Base-by-base conservation (phyloP, 1,284 basidiomycete species). In the Cutaneotrichosporon daszewskae region DNA sequence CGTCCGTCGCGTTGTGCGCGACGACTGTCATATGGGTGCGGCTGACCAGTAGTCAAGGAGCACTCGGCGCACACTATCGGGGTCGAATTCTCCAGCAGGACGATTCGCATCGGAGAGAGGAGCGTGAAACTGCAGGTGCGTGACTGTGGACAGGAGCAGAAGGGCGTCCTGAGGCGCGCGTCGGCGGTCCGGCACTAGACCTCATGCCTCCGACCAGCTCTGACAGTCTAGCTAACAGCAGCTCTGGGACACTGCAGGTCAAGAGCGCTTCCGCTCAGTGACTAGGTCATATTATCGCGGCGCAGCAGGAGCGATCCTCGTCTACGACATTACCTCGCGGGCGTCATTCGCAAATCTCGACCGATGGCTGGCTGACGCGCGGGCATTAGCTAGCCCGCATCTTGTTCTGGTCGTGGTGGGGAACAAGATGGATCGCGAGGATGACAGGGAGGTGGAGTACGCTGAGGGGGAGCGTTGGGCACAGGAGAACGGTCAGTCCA, bases 51-150 rank as follows among this genome's bases (percentile, higher is more conserved):
- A 37, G 35, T 94, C 79, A 95, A 94, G 73, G 86, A 91, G 59
- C 85, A 94, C 63, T 91, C 91, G 1, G 85, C 92, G 69, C 94
- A 98, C 68, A 98, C 94, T 12, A 97, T 98, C 51, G 94, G 92
- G 11, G 90, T 95, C 25, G 91, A 94, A 63, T 94, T 95, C 67
- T 89, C 87, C 9, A 90, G 87, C 66, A 76, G 88, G 49, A 88
- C 87, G 1, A 79, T 95, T 40, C 83, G 83, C 58, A 77, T 95
- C 34, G 90, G 87, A 47, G 89, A 92, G 75, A 88, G 90, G 73
- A 80, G 84, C 57, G 89, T 95, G 55, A 96, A 96, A 70, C 77
- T 96, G 26, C 90, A 94, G 79, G 89, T 89, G 51, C 53, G 78
- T 60, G 18, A n/a, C n/a, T n/a, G n/a, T n/a, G n/a, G n/a, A n/a